Evolutionary conservation across 2,329 filamentous ascomycete genomes (phyloP).

Genomic region (Diatrype stigma): DNA sequence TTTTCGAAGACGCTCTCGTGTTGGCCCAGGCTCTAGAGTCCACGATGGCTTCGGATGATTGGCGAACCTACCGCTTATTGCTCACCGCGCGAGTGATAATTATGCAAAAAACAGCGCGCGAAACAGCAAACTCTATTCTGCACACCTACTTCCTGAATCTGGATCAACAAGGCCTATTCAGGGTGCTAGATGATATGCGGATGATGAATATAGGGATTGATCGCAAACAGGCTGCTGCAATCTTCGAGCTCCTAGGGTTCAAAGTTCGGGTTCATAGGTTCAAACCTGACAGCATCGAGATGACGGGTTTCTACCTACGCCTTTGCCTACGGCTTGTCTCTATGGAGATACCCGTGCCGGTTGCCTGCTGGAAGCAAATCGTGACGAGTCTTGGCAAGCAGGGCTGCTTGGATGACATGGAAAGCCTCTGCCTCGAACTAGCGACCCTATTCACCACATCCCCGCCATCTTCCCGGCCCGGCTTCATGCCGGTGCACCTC

Average conservation of each 20-base stretch:
- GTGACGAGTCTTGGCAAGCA: slow-evolving; percentile 40
- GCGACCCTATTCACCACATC: slow-evolving; percentile 32
- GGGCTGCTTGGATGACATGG: slow-evolving; percentile 41
- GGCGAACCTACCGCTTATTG: slow-evolving; percentile 40
- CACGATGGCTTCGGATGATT: slow-evolving; percentile 33
- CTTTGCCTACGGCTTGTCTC: slow-evolving; percentile 33
- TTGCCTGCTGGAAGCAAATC: slow-evolving; percentile 39
- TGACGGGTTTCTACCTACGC: slow-evolving; percentile 26
- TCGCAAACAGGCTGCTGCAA: slow-evolving; percentile 21
- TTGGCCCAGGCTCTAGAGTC: slow-evolving; percentile 35
- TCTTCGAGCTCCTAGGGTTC: slow-evolving; percentile 24
- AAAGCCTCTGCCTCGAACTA: slow-evolving; percentile 39
- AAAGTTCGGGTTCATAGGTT: slow-evolving; percentile 12
- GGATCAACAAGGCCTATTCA: slow-evolving; percentile 23
- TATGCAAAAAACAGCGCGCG: slow-evolving; percentile 23
- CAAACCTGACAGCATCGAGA: slow-evolving; percentile 14
- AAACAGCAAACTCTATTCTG: slow-evolving; percentile 31
- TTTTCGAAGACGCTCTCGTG: slow-evolving; percentile 44
- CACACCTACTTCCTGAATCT: slow-evolving; percentile 22
- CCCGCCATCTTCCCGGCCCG: slow-evolving; percentile 22
- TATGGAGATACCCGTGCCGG: slow-evolving; percentile 36
- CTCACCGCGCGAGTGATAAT: slow-evolving; percentile 37
- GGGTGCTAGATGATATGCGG: slow-evolving; percentile 35
- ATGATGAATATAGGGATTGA: slow-evolving; percentile 29
- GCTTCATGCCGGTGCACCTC: slow-evolving; percentile 39